Percentiles rank a stretch among this genome's conserved stretches.
Evolutionary conservation across 2,329 filamentous ascomycete species (phyloP).

Genomic region (Diaporthe nobilis): DNA sequence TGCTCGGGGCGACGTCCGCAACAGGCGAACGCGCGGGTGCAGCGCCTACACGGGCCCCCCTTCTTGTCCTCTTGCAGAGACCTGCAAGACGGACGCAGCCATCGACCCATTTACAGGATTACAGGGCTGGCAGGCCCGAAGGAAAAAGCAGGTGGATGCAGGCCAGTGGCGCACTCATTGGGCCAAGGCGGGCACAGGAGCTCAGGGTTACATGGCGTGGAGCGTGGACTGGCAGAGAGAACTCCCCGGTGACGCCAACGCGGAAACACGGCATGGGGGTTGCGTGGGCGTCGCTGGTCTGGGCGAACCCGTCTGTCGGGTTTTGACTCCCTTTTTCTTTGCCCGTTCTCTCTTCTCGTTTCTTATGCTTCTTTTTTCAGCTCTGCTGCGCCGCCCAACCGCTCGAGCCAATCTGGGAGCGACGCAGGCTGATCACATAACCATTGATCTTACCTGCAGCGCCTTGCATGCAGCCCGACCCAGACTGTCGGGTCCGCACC

Average conservation of each 20-base stretch:
- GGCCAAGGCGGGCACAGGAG: not conserved
- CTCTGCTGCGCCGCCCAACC: constrained; percentile 24
- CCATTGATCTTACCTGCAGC: constrained; percentile 34
- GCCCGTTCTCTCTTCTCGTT: not conserved
- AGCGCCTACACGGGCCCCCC: not conserved
- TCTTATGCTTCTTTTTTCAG: constrained; percentile 27
- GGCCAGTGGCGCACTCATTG: not conserved
- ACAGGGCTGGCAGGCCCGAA: not conserved
- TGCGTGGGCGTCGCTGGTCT: not conserved
- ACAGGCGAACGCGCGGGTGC: constrained; percentile 6
- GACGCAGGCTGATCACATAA: constrained; percentile 11
- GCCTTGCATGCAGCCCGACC: constrained; percentile 28
- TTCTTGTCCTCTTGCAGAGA: not conserved
- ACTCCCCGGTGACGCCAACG: not conserved
- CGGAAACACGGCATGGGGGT: constrained; percentile 1
- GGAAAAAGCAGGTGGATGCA: constrained; percentile 20
- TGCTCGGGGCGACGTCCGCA: not conserved
- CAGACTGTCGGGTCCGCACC: constrained; percentile 34
- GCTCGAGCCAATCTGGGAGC: constrained; percentile 21
- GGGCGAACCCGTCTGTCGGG: constrained; percentile 20
- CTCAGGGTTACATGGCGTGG: constrained; percentile 23
- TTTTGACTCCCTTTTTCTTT: not conserved
- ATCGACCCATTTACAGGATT: not conserved
- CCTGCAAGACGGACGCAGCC: constrained; percentile 12
- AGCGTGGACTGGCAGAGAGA: not conserved